Percentiles rank a stretch among this genome's conserved stretches.
These are phyloP conservation scores for Globisporangium canariense DNA, from an alignment of 352 stramenopile species.

Conservation along the genomic window DNA sequence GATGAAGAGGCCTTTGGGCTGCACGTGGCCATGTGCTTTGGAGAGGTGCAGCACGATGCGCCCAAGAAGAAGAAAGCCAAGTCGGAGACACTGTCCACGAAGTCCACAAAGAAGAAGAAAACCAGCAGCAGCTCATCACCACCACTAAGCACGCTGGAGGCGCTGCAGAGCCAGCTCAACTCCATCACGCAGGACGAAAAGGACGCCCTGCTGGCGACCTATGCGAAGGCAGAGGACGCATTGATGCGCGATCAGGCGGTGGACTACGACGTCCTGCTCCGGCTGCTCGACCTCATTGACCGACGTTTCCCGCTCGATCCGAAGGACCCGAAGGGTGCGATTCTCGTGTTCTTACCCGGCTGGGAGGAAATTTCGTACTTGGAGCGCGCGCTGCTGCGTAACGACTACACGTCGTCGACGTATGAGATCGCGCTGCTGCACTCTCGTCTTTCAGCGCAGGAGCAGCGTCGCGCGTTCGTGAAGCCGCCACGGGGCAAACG, in stretches of 20 bases:
- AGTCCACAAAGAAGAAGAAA: slow-evolving; percentile 10
- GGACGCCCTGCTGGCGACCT: slow-evolving; percentile 40
- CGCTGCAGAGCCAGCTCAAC: slow-evolving; percentile 34
- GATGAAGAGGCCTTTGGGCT: slow-evolving; percentile 85
- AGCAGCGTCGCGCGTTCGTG: slow-evolving; percentile 70
- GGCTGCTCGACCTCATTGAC: slow-evolving; percentile 58
- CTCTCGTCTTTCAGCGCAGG: slow-evolving; percentile 62
- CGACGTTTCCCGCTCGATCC: slow-evolving; percentile 47
- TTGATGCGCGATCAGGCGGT: slow-evolving; percentile 60
- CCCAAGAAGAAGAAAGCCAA: slow-evolving; percentile 21
- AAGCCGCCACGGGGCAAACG: slow-evolving; percentile 54
- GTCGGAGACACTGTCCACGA: slow-evolving; percentile 1
- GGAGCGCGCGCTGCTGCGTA: slow-evolving; percentile 59
- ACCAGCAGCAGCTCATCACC: slow-evolving; percentile 13
- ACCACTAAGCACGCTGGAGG: slow-evolving; percentile 26
- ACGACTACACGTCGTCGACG: slow-evolving; percentile 36
- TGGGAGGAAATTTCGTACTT: slow-evolving; percentile 85
- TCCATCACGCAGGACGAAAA: slow-evolving; percentile 33
- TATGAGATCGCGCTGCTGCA: slow-evolving; percentile 76
- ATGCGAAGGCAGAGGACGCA: slow-evolving; percentile 59
- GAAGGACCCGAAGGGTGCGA: slow-evolving; percentile 52
- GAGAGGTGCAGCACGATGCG: slow-evolving; percentile 24
- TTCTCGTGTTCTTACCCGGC: slow-evolving; percentile 80
- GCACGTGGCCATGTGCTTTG: slow-evolving; percentile 83
- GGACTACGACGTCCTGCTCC: slow-evolving; percentile 66